Base-by-base conservation (phyloP, 345 rosid genomes). In the Lepidium sativum region DNA sequence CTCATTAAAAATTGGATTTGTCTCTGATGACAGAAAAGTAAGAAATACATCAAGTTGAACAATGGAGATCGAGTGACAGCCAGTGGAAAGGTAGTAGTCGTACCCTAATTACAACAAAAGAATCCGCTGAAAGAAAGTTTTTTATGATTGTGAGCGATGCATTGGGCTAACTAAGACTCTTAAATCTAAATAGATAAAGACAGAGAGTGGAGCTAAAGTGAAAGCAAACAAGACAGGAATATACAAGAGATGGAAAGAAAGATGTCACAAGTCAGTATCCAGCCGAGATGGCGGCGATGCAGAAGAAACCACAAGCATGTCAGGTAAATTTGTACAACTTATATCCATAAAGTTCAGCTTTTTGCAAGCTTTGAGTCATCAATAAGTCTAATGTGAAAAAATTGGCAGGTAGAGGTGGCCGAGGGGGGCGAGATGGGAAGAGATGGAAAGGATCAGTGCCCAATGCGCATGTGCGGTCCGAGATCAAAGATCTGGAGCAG, bases 61-160 rank as follows among this genome's bases (percentile, higher is more conserved):
- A 88, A 90, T 67, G 95, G 97, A 63, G 99, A 94, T 41, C 89
- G 88, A 23, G 96, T 90, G 67, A 86, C 99, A 32, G 99, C 99
- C 45, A 94, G 96, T 71, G 99, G 97, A 69, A 90, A 94, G 97
- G 97, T 94, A 86, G 21, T 55, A 54, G 6, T 15, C 34, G 44
- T 1, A 34, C 32, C 31, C 27, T 60, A 18, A 37, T 20, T 54
- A 41, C 43, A 9, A 12, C 15, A 3, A 16, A 27, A 43, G 23
- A 12, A 35, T 60, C 15, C 47, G 55, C 40, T 17, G 33, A 9
- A 11, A 53, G 20, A 70, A 63, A 23, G 25, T 29, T 39, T 29
- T 39, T 27, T 51, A 56, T 58, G 56, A 48, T 43, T 47, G 7
- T 41, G 11, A 1, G 53, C 7, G 6, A 56, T 31, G 39, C 27